Evolutionary conservation across 345 rosid species (phyloP).

Genomic region (Salix purpurea): DNA sequence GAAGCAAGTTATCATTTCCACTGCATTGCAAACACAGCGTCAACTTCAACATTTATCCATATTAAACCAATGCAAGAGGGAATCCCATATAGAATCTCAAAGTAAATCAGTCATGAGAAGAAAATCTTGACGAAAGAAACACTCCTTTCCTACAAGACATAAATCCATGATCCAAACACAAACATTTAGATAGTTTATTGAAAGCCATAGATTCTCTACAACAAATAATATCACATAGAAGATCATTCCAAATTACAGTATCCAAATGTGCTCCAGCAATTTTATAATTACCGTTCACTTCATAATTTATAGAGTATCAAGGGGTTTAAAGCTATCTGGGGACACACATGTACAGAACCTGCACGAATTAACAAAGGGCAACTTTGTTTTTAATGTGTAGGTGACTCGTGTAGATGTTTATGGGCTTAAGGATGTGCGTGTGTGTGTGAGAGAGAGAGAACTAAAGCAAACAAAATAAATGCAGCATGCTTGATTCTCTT

Average conservation of each 20-base stretch:
- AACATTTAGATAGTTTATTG: neutral
- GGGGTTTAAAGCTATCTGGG: neutral
- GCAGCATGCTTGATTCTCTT: neutral
- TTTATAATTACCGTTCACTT: too few relatives aligned
- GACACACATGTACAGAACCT: neutral
- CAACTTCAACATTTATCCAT: neutral
- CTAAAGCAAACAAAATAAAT: neutral
- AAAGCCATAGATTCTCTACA: neutral
- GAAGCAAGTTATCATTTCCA: conserved; percentile 33
- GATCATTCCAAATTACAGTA: neutral
- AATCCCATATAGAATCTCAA: neutral
- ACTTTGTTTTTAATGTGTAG: neutral
- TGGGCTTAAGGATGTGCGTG: neutral
- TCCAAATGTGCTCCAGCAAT: neutral
- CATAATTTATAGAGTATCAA: neutral
- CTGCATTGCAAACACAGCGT: neutral
- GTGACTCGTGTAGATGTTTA: neutral
- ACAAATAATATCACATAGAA: neutral
- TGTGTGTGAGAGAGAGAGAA: neutral
- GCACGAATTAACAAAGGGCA: neutral
- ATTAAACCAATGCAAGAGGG: neutral
- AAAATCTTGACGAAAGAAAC: neutral
- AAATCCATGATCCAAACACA: neutral
- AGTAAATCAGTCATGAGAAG: neutral
- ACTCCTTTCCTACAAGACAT: neutral